Percentiles rank a stretch among this genome's conserved stretches.
These are phyloP conservation scores for Fusarium keratoplasticum DNA, from an alignment of 2,329 filamentous ascomycete genomes.

Conservation along the genomic window DNA sequence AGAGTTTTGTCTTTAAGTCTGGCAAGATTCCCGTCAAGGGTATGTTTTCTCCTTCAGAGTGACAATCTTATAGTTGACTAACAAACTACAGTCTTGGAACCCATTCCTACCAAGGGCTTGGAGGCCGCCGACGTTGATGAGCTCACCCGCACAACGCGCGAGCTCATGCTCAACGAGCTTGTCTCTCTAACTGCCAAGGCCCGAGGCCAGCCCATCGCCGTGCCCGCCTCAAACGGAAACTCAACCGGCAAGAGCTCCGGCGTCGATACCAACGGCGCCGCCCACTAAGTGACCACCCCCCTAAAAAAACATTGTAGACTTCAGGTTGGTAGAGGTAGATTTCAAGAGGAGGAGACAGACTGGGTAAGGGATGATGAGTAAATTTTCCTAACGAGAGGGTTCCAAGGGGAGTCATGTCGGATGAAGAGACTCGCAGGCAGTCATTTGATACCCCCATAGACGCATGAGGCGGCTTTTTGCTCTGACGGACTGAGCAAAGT, in stretches of 20 bases:
- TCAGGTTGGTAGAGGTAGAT: background rate
- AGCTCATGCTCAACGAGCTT: conserved; percentile 80
- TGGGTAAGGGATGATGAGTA: conserved; percentile 18
- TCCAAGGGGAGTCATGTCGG: conserved; percentile 39
- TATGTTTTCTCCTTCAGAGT: conserved; percentile 50
- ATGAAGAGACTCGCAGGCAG: conserved; percentile 42
- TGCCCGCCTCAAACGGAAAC: conserved; percentile 42
- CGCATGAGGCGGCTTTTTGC: conserved; percentile 46
- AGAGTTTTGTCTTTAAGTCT: conserved; percentile 72
- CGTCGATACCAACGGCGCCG: conserved; percentile 59
- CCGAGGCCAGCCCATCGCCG: conserved; percentile 53
- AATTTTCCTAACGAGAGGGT: conserved; percentile 28
- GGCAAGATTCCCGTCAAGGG: conserved; percentile 82
- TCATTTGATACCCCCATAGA: conserved; percentile 50
- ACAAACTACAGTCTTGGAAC: conserved; percentile 73
- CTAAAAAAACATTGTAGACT: conserved; percentile 6
- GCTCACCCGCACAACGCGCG: conserved; percentile 74
- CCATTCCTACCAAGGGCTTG: conserved; percentile 80
- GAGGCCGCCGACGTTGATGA: conserved; percentile 82
- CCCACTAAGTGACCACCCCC: conserved; percentile 37
- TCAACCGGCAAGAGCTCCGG: conserved; percentile 46
- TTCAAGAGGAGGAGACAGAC: background rate
- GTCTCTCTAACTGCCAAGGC: conserved; percentile 64
- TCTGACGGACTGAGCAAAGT: conserved; percentile 30
- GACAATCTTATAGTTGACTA: background rate